Conservation (phyloP, 495 filamentous ascomycete genomes). For the Lasiosphaeris hirsuta region DNA sequence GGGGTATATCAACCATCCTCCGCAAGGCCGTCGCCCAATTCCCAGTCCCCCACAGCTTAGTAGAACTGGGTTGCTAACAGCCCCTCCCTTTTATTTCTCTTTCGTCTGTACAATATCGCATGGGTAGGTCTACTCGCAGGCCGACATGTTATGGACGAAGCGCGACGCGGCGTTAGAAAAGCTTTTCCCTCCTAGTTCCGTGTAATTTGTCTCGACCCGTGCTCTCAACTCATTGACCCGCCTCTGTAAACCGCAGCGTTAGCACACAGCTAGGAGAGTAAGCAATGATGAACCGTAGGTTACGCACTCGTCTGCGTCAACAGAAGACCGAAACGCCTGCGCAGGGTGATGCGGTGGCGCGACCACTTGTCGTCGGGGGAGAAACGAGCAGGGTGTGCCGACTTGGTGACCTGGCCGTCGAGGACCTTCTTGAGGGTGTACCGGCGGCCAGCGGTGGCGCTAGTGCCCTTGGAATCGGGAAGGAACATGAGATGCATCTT, state of each 20-base stretch:
- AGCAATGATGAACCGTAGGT: no score
- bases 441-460: conserved; percentile 29
- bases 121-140: no score
- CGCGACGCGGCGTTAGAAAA: no score
- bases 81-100: not conserved
- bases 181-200: no score
- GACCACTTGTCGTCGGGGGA: conserved; percentile 98
- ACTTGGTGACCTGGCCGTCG: conserved; percentile 80
- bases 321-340: conserved; percentile 84
- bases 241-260: not conserved
- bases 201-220: no score
- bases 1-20: not conserved
- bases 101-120: no score
- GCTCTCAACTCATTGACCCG: no score
- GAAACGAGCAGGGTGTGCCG: conserved; percentile 93
- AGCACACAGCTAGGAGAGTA: no score
- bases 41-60: not conserved
- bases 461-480: conserved; percentile 67
- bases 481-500: conserved; percentile 87
- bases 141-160: no score
- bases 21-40: not conserved
- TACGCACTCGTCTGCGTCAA: conserved; percentile 77
- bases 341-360: conserved; percentile 86
- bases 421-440: conserved; percentile 88
- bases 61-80: not conserved